Conservation (phyloP, 2,329 filamentous ascomycete genomes). For the Exophiala lecanii-corni region DNA sequence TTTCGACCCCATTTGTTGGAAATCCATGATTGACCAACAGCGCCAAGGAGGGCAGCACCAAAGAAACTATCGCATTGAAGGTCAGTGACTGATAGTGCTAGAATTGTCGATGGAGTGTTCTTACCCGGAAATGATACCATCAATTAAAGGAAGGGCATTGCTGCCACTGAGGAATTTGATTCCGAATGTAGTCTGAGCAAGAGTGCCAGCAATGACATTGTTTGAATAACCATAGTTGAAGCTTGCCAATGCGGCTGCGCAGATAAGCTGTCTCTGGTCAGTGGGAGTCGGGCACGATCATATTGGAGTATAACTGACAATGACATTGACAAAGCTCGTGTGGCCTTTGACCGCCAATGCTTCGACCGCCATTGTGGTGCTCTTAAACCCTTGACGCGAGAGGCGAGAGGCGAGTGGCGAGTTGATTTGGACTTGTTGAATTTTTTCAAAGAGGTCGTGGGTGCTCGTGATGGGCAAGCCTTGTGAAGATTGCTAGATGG, state of each 20-base stretch:
- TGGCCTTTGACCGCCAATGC: too few species aligned
- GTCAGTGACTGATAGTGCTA: background rate
- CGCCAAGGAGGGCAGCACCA: constrained; percentile 15
- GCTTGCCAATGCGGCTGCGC: constrained; percentile 27
- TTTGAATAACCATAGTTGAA: constrained; percentile 31
- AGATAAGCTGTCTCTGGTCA: too few species aligned
- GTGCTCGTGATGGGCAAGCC: too few species aligned
- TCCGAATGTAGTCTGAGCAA: constrained; percentile 30
- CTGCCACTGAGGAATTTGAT: constrained; percentile 25
- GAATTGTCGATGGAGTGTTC: background rate
- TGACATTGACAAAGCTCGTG: too few species aligned
- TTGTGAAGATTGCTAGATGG: too few species aligned
- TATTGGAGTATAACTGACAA: too few species aligned
- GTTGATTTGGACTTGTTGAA: too few species aligned
- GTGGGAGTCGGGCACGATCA: too few species aligned
- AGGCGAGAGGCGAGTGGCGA: too few species aligned
- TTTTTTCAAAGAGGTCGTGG: too few species aligned
- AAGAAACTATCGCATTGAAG: constrained; percentile 26
- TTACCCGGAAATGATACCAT: constrained; percentile 25
- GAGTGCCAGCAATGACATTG: constrained; percentile 30
- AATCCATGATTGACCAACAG: constrained; percentile 15
- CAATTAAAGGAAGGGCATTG: constrained; percentile 21
- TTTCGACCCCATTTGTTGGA: constrained; percentile 18
- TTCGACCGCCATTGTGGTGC: too few species aligned
- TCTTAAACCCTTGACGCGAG: too few species aligned